These are phyloP conservation scores for Hemisphaericaspora xylofermentans DNA, from an alignment of 1,139 yeast genomes.

Conservation along the genomic window DNA sequence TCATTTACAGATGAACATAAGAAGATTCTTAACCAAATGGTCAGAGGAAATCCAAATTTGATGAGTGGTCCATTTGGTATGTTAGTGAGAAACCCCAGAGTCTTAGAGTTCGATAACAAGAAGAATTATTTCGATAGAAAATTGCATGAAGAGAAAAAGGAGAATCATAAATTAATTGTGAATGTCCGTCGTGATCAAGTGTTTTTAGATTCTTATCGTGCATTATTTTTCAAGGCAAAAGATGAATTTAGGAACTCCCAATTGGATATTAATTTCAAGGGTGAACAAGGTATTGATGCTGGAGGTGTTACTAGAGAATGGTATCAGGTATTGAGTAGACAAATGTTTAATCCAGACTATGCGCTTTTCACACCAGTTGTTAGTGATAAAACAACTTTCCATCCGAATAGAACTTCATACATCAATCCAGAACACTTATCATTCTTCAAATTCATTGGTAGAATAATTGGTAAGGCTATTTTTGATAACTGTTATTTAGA, in stretches of 20 bases:
- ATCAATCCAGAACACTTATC: conserved; percentile 91
- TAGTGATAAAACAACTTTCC: conserved; percentile 90
- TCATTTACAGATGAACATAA: conserved; percentile 90
- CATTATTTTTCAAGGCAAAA: conserved; percentile 76
- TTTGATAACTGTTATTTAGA: conserved; percentile 85
- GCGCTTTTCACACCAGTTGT: conserved; percentile 92
- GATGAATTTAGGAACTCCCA: conserved; percentile 75
- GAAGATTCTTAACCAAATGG: conserved; percentile 88
- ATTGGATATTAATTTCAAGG: conserved; percentile 78
- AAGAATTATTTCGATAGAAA: conserved; percentile 80
- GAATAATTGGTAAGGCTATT: conserved; percentile 92
- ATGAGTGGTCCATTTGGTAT: conserved; percentile 97
- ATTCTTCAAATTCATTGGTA: conserved; percentile 91
- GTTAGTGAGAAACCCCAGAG: conserved; percentile 84
- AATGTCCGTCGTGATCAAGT: conserved; percentile 87
- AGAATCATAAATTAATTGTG: conserved; percentile 53
- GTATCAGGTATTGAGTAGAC: conserved; percentile 92
- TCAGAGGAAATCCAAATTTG: conserved; percentile 83
- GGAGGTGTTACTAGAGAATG: conserved; percentile 98
- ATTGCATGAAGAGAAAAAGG: conserved; percentile 50
- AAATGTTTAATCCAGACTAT: conserved; percentile 95
- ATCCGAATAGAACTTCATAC: conserved; percentile 91
- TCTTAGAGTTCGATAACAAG: conserved; percentile 93
- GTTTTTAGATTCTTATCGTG: conserved; percentile 84
- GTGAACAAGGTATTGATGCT: conserved; percentile 97